Conservation (phyloP, 441 rosid species). For the Flueggea neowawraea region DNA sequence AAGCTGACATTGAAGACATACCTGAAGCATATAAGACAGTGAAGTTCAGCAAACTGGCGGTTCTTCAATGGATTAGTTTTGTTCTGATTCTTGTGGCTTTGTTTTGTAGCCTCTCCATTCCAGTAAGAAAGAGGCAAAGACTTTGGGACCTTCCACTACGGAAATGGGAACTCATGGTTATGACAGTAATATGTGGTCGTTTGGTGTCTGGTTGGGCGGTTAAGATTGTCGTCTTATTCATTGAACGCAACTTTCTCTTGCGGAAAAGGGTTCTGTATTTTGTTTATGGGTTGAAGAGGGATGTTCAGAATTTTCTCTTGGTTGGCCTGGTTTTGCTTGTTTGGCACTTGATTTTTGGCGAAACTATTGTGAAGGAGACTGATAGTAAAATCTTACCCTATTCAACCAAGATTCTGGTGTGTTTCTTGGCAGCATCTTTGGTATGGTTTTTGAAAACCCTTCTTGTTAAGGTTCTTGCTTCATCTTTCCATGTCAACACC, state of each 20-base stretch:
- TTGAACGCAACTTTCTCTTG: conserved; percentile 45
- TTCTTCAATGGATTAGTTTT: conserved; percentile 33
- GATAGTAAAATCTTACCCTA: conserved; percentile 32
- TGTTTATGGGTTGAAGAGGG: conserved; percentile 58
- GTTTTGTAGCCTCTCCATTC: conserved; percentile 33
- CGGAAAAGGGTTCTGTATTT: conserved; percentile 62
- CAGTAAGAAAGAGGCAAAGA: conserved; percentile 22
- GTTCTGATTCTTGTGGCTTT: conserved; percentile 23
- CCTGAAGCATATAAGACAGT: conserved; percentile 24
- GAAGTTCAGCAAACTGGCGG: conserved; percentile 14
- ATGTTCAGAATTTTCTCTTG: conserved; percentile 70
- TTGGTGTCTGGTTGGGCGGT: conserved; percentile 54
- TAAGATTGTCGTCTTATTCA: conserved; percentile 41
- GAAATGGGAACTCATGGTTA: conserved; percentile 62
- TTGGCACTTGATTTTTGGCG: conserved; percentile 43
- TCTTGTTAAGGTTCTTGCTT: conserved; percentile 57
- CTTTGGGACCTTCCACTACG: conserved; percentile 53
- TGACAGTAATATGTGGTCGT: conserved; percentile 52
- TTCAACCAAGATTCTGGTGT: conserved; percentile 41
- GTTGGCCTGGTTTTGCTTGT: conserved; percentile 46
- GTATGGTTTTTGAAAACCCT: conserved; percentile 62
- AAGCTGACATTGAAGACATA: conserved; percentile 25
- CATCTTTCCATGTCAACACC: conserved; percentile 57
- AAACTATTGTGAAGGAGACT: conserved; percentile 25
- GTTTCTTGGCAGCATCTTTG: conserved; percentile 46